Evolutionary conservation across 352 stramenopile species (phyloP).

Genomic region (Phytopythium kandeliae): DNA sequence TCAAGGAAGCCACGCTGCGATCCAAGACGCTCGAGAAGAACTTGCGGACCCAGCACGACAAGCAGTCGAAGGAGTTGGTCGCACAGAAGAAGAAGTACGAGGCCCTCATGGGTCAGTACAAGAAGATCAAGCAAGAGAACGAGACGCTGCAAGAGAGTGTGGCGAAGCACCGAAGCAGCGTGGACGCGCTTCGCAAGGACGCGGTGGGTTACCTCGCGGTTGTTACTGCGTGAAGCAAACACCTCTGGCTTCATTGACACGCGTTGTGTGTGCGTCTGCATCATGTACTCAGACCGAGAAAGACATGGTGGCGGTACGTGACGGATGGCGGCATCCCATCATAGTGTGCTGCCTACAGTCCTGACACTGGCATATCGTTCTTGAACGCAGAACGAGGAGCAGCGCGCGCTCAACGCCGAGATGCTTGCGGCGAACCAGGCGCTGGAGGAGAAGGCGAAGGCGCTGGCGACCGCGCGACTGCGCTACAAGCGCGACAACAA

Average conservation of each 20-base stretch:
- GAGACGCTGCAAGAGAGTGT: slow-evolving; percentile 69
- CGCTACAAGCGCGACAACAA: slow-evolving; percentile 89
- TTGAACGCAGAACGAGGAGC: slow-evolving; percentile 73
- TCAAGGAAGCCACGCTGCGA: slow-evolving; percentile 73
- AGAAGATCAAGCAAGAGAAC: slow-evolving; percentile 79
- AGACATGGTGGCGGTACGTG: slow-evolving; percentile 72
- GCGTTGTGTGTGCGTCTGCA: slow-evolving; percentile 4
- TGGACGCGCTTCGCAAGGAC: slow-evolving; percentile 78
- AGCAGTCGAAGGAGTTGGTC: slow-evolving; percentile 64
- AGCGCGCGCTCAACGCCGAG: slow-evolving; percentile 80
- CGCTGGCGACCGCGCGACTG: slow-evolving; percentile 79
- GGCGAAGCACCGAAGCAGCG: slow-evolving; percentile 46
- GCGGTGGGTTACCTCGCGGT: slow-evolving; percentile 36
- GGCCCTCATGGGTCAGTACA: slow-evolving; percentile 70
- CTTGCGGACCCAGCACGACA: slow-evolving; percentile 65
- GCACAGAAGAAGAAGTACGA: slow-evolving; percentile 80
- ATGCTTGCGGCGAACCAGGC: slow-evolving; percentile 79
- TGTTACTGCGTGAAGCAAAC: not conserved
- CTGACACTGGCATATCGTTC: not conserved
- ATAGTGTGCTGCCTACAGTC: not conserved
- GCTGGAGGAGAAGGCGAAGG: slow-evolving; percentile 85
- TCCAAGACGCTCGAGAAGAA: slow-evolving; percentile 68
- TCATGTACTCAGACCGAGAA: slow-evolving; percentile 66
- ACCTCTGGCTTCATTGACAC: slow-evolving; percentile 5
- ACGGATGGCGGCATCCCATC: too few relatives aligned